These are phyloP conservation scores for Aegilops speltoides DNA, from an alignment of 176 grass and related monocot species.

Conservation along the genomic window DNA sequence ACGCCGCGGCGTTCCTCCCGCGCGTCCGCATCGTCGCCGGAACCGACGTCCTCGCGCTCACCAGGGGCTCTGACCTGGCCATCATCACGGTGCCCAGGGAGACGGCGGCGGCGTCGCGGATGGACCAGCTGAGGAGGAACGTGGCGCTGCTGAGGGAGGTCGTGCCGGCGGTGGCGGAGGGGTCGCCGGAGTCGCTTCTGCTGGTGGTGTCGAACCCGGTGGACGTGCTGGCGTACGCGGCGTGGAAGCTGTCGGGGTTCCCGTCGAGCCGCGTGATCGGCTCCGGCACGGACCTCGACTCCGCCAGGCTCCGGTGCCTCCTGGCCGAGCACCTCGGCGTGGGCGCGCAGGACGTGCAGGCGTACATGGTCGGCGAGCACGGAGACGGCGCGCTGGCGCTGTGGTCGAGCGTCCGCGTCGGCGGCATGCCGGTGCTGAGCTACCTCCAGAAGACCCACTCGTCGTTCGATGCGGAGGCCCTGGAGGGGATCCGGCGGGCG, in stretches of 20 bases:
- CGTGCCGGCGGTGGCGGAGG: conserved; percentile 34
- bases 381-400: conserved; percentile 52
- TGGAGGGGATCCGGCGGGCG: conserved; percentile 39
- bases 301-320: conserved; percentile 38
- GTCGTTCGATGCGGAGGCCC: conserved; percentile 11
- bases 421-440: conserved; percentile 45
- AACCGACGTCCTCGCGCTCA: conserved; percentile 34
- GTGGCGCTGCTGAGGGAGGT: conserved; percentile 41
- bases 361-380: conserved; percentile 60
- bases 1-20: conserved; percentile 64
- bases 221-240: conserved; percentile 53
- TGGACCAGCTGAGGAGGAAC: conserved; percentile 49
- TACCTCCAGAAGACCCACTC: conserved; percentile 32
- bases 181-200: conserved; percentile 46
- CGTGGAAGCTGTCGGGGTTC: conserved; percentile 66
- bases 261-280: conserved; percentile 55
- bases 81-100: conserved; percentile 54
- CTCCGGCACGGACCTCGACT: conserved; percentile 57
- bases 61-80: conserved; percentile 43
- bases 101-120: conserved; percentile 29
- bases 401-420: conserved; percentile 53
- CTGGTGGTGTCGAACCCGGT: conserved; percentile 59
- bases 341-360: conserved; percentile 56
- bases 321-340: conserved; percentile 54
- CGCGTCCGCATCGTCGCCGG: conserved; percentile 46